These are phyloP conservation scores for Tephrocybe sp. DNA, from an alignment of 768 basidiomycete species.

Conservation along the genomic window DNA sequence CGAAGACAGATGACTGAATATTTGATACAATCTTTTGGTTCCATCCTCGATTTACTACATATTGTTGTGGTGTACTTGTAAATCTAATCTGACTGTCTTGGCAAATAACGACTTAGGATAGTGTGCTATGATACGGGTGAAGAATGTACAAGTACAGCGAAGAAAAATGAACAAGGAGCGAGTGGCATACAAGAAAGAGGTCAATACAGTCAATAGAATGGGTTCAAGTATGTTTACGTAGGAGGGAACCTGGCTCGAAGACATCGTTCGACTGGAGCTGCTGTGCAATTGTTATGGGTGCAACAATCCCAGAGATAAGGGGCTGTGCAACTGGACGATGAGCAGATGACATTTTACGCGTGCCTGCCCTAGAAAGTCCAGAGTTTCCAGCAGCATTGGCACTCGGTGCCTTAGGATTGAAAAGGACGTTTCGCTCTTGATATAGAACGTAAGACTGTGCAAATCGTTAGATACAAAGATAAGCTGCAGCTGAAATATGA, in stretches of 20 bases:
- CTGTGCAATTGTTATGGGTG: conserved; percentile 30
- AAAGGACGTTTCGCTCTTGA: conserved; percentile 74
- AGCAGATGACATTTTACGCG: conserved; percentile 31
- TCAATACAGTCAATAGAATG: background rate
- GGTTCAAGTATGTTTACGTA: conserved; percentile 45
- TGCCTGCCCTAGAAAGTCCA: conserved; percentile 35
- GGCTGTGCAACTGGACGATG: conserved; percentile 20
- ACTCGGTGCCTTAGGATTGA: conserved; percentile 36
- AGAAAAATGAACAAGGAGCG: background rate
- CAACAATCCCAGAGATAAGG: conserved; percentile 32
- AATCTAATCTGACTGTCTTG: conserved; percentile 8
- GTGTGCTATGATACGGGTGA: conserved; percentile 2
- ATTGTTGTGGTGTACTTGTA: conserved; percentile 15
- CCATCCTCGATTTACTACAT: conserved; percentile 4
- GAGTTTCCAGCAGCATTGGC: conserved; percentile 24
- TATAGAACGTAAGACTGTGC: conserved; percentile 76
- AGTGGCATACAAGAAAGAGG: conserved; percentile 3
- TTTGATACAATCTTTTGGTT: conserved; percentile 2
- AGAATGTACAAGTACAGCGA: conserved; percentile 12
- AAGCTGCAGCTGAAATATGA: background rate
- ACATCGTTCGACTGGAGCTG: conserved; percentile 33
- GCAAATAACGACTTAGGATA: conserved; percentile 5
- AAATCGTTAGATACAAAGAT: conserved; percentile 1
- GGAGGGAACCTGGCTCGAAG: conserved; percentile 76
- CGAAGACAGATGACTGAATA: conserved; percentile 49